These are phyloP conservation scores for Porcisia hertigi DNA, from an alignment of 208 protist genomes.

Conservation along the genomic window DNA sequence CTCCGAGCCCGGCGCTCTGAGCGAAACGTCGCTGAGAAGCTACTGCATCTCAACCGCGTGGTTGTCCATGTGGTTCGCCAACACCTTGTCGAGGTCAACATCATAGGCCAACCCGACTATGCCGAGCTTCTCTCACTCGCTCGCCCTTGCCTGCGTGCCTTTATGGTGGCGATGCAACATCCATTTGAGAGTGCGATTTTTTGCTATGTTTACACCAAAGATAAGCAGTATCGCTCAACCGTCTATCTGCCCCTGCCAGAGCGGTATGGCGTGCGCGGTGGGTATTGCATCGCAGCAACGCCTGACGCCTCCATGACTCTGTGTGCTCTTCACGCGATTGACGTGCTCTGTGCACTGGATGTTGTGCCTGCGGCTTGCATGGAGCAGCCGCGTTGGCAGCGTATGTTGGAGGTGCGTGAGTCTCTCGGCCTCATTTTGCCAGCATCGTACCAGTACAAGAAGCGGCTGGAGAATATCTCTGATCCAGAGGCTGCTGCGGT, in stretches of 20 bases:
- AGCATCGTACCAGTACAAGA: slow-evolving; percentile 17
- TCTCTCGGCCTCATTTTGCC: slow-evolving; percentile 51
- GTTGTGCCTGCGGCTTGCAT: slow-evolving; percentile 36
- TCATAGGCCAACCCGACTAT: slow-evolving; percentile 32
- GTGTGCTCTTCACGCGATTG: slow-evolving; percentile 56
- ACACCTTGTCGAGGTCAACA: slow-evolving; percentile 57
- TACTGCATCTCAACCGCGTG: slow-evolving; percentile 37
- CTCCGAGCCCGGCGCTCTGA: slow-evolving; percentile 28
- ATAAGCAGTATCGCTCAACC: slow-evolving; percentile 50
- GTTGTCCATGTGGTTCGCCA: slow-evolving; percentile 36
- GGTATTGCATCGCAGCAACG: slow-evolving; percentile 51
- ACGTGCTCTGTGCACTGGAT: slow-evolving; percentile 64
- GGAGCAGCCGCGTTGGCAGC: slow-evolving; percentile 35
- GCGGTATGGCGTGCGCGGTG: slow-evolving; percentile 63
- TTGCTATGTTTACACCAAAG: slow-evolving; percentile 34
- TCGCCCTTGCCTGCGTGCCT: slow-evolving; percentile 44
- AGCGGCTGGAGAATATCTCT: not conserved
- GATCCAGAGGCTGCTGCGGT: not conserved
- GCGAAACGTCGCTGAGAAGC: slow-evolving; percentile 34
- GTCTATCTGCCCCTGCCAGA: slow-evolving; percentile 74
- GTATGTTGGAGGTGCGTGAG: slow-evolving; percentile 47
- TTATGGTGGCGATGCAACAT: slow-evolving; percentile 55
- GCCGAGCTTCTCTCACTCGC: slow-evolving; percentile 42
- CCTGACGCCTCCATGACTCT: slow-evolving; percentile 30
- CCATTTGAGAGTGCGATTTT: slow-evolving; percentile 57